Evolutionary conservation across 192 early-diverging fungal genomes (phyloP).

Genomic region (Podila horticola): DNA sequence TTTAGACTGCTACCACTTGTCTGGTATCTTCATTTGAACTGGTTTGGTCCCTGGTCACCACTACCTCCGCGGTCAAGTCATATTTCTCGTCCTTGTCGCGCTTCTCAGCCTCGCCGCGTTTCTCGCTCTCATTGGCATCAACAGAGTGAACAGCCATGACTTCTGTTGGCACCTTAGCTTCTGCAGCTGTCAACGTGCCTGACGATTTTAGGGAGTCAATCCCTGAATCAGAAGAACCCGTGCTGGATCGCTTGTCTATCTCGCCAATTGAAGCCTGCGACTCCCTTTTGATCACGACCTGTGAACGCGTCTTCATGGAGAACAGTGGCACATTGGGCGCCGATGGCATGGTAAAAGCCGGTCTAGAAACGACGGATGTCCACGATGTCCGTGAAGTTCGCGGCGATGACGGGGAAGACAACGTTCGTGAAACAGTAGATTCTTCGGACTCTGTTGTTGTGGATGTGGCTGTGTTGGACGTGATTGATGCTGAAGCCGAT

Average conservation of each 20-base stretch:
- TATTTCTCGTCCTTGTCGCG: too few species aligned
- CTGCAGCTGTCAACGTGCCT: too few species aligned
- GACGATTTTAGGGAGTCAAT: too few species aligned
- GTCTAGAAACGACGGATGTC: conserved; percentile 17
- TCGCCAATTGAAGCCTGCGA: neutral
- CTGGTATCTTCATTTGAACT: too few species aligned
- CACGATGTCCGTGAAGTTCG: conserved; percentile 26
- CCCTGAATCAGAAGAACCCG: neutral
- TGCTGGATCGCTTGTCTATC: neutral
- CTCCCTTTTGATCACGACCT: neutral
- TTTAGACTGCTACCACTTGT: too few species aligned
- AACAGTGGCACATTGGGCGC: conserved; percentile 35
- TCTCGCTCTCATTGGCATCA: too few species aligned
- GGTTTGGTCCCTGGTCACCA: too few species aligned
- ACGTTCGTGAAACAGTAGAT: neutral
- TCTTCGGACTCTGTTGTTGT: neutral
- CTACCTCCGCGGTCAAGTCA: too few species aligned
- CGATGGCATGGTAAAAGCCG: conserved; percentile 37
- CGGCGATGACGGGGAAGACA: conserved; percentile 12
- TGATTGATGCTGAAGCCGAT: neutral
- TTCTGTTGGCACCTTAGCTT: too few species aligned
- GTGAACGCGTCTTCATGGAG: neutral
- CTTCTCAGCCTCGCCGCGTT: too few species aligned
- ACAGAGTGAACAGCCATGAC: too few species aligned
- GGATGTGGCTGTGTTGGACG: neutral